Conservation (phyloP, 495 filamentous ascomycete genomes). For the Pyronema omphalodes region DNA sequence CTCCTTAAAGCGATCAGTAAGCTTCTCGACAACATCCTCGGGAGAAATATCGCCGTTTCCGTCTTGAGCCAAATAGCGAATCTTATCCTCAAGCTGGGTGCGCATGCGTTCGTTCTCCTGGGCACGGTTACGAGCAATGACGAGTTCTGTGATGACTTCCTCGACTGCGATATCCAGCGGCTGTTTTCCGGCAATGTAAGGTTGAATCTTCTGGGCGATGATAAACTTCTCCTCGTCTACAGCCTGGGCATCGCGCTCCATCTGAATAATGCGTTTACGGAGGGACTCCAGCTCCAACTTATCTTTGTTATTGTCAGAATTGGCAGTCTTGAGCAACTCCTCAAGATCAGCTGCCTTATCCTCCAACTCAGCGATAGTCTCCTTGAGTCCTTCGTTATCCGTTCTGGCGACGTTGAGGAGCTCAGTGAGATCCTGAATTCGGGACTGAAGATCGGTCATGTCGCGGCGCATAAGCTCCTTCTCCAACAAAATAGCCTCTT, state of each 20-base stretch:
- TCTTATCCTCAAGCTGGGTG: constrained; percentile 15
- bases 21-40: constrained; percentile 18
- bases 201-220: constrained; percentile 21
- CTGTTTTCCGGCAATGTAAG: constrained; percentile 17
- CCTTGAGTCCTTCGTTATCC: constrained; percentile 7
- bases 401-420: constrained; percentile 8
- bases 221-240: constrained; percentile 19
- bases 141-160: constrained; percentile 20
- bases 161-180: constrained; percentile 24
- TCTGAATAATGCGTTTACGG: constrained; percentile 4
- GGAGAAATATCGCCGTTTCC: constrained; percentile 8
- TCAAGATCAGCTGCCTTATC: constrained; percentile 12
- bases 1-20: constrained; percentile 19
- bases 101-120: constrained; percentile 16
- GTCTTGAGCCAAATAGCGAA: constrained; percentile 15
- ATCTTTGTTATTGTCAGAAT: constrained; percentile 6
- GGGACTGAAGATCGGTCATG: constrained; percentile 7
- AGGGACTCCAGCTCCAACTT: constrained; percentile 8
- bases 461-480: constrained; percentile 11
- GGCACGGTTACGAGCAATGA: constrained; percentile 21
- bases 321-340: constrained; percentile 1
- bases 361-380: constrained; percentile 8
- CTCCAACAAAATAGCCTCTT: constrained; percentile 10
- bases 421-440: constrained; percentile 7
- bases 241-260: constrained; percentile 6